A percentile compares a stretch with the other conserved stretches of the same genome.
Conservation (phyloP, 306 rosid species). For the Trifolium subterraneum region DNA sequence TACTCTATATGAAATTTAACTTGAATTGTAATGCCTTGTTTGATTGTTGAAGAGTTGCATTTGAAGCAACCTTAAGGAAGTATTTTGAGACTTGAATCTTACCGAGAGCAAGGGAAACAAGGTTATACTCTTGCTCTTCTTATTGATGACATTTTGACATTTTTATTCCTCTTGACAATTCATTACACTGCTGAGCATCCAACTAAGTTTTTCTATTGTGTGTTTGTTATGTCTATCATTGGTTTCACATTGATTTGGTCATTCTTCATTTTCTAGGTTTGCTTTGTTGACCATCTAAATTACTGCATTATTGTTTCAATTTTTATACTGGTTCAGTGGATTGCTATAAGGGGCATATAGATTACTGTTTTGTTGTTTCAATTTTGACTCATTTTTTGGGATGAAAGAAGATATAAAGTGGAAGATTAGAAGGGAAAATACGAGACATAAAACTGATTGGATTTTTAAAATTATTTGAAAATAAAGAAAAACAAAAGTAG, state of each 20-base stretch:
- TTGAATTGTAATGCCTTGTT: constrained; percentile 49
- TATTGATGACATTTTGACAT: constrained; percentile 19
- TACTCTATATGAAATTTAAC: constrained; percentile 46
- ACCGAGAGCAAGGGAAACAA: constrained; percentile 37
- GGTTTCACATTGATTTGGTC: constrained; percentile 12
- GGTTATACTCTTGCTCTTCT: constrained; percentile 39
- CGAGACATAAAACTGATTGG: background rate
- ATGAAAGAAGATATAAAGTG: background rate
- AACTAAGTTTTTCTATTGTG: constrained; percentile 1
- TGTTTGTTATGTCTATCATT: background rate
- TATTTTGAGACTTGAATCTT: constrained; percentile 37
- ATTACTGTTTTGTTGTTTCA: background rate
- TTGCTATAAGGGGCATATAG: background rate
- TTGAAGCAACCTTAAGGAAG: constrained; percentile 38
- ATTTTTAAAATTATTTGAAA: background rate
- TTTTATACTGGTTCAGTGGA: background rate
- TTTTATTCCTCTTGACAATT: constrained; percentile 18
- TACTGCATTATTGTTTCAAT: background rate
- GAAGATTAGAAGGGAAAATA: background rate
- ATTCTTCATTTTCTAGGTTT: background rate
- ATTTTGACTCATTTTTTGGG: background rate
- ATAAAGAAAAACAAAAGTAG: background rate
- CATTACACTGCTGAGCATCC: constrained; percentile 5
- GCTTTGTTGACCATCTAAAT: background rate
- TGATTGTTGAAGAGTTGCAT: constrained; percentile 45